These are phyloP conservation scores for Fusarium sarcochroum DNA, from an alignment of 2,329 filamentous ascomycete genomes.

Conservation along the genomic window DNA sequence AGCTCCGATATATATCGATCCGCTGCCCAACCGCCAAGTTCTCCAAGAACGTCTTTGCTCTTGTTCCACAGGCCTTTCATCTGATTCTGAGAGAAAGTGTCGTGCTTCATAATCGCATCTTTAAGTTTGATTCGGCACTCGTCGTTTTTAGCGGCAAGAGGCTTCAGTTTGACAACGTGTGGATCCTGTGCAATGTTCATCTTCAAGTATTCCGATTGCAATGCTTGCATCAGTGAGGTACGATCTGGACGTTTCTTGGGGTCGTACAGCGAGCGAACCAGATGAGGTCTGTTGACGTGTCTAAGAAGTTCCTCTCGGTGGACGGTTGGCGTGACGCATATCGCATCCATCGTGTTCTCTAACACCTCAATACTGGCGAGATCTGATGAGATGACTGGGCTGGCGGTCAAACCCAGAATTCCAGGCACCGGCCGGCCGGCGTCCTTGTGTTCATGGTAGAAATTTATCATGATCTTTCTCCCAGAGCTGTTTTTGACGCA, in stretches of 20 bases:
- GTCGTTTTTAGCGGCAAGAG: constrained; percentile 56
- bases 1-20: constrained; percentile 74
- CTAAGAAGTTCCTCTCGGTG: constrained; percentile 79
- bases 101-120: constrained; percentile 57
- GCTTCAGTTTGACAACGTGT: constrained; percentile 63
- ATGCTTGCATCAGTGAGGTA: constrained; percentile 58
- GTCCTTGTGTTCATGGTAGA: constrained; percentile 71
- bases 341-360: constrained; percentile 78
- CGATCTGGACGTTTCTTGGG: constrained; percentile 13
- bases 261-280: constrained; percentile 58
- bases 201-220: constrained; percentile 57
- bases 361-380: constrained; percentile 70
- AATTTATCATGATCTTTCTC: constrained; percentile 78
- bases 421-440: constrained; percentile 65
- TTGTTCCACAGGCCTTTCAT: constrained; percentile 68
- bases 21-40: constrained; percentile 78
- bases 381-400: constrained; percentile 76
- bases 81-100: constrained; percentile 68
- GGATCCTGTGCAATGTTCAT: constrained; percentile 75
- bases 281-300: constrained; percentile 75
- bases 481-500: constrained; percentile 75
- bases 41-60: constrained; percentile 63
- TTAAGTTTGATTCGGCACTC: constrained; percentile 57
- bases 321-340: constrained; percentile 76
- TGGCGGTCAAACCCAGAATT: constrained; percentile 86